Evolutionary conservation across 2,329 filamentous ascomycete species (phyloP).

Genomic region (Fonsecaea monophora): DNA sequence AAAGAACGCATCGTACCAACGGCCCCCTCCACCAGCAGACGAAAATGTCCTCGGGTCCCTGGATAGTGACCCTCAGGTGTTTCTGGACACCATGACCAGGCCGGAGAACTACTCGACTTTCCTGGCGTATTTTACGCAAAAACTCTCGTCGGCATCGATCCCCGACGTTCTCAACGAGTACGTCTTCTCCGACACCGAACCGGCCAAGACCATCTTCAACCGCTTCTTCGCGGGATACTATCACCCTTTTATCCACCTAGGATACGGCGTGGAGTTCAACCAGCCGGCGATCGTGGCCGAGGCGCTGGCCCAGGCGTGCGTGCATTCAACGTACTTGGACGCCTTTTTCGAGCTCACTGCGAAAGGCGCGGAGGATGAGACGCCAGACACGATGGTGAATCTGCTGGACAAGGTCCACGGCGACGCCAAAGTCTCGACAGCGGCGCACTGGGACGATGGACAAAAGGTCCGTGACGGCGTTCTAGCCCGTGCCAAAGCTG

Average conservation of each 20-base stretch:
- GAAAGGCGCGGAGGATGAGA: background rate
- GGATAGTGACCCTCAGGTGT: background rate
- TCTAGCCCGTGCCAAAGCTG: constrained; percentile 1
- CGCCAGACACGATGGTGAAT: constrained; percentile 4
- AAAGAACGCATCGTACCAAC: constrained; percentile 7
- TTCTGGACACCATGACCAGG: background rate
- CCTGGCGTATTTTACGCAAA: constrained; percentile 2
- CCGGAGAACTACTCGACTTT: constrained; percentile 13
- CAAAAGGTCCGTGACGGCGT: constrained; percentile 18
- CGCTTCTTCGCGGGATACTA: constrained; percentile 18
- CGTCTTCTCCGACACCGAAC: constrained; percentile 14
- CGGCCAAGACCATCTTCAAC: constrained; percentile 6
- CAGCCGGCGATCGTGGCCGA: constrained; percentile 17
- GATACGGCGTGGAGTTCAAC: constrained; percentile 11
- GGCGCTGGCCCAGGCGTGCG: constrained; percentile 15
- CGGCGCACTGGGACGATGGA: constrained; percentile 10
- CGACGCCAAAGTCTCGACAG: constrained; percentile 1
- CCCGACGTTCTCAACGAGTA: constrained; percentile 9
- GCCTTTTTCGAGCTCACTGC: constrained; percentile 11
- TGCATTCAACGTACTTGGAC: constrained; percentile 14
- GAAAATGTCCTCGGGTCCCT: background rate
- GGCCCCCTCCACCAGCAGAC: background rate
- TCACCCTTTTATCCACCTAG: constrained; percentile 15
- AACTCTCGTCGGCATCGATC: background rate
- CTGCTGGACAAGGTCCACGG: constrained; percentile 4